Percentiles rank a stretch among this genome's conserved stretches.
Evolutionary conservation across 768 basidiomycete genomes (phyloP).

Genomic region (Mycena capillaripes): DNA sequence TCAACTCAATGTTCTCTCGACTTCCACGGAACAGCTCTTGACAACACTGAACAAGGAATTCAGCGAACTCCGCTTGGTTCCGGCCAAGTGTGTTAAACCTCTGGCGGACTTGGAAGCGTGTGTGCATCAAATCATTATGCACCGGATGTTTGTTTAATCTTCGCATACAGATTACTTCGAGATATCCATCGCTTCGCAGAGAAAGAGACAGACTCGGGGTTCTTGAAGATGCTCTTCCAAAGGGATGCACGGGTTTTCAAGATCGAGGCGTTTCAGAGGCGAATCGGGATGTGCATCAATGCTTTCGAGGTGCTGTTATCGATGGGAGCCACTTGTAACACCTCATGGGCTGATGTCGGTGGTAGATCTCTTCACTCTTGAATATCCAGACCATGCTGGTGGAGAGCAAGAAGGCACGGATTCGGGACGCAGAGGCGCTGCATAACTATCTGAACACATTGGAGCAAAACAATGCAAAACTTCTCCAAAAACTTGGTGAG

Average conservation of each 20-base stretch:
- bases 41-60: slow-evolving; percentile 22
- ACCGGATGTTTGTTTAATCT: neutral
- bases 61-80: neutral
- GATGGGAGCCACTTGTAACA: no score
- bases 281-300: neutral
- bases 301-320: slow-evolving; percentile 5
- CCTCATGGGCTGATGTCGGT: neutral
- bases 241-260: neutral
- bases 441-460: slow-evolving; percentile 2
- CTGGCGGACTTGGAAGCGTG: slow-evolving; percentile 11
- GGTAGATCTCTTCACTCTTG: slow-evolving; percentile 23
- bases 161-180: neutral
- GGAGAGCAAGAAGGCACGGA: slow-evolving; percentile 6
- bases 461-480: slow-evolving; percentile 4
- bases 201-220: neutral
- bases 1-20: slow-evolving; percentile 6
- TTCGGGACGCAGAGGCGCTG: neutral
- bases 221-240: slow-evolving; percentile 10
- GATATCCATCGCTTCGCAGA: slow-evolving; percentile 22
- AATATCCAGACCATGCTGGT: slow-evolving; percentile 20
- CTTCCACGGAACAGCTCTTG: slow-evolving; percentile 10
- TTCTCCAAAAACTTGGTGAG: slow-evolving; percentile 4
- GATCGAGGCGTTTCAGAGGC: slow-evolving; percentile 8
- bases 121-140: neutral
- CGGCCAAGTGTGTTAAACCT: neutral